These are phyloP conservation scores for Microsporum ferrugineum DNA, from an alignment of 2,329 filamentous ascomycete species.

Conservation along the genomic window DNA sequence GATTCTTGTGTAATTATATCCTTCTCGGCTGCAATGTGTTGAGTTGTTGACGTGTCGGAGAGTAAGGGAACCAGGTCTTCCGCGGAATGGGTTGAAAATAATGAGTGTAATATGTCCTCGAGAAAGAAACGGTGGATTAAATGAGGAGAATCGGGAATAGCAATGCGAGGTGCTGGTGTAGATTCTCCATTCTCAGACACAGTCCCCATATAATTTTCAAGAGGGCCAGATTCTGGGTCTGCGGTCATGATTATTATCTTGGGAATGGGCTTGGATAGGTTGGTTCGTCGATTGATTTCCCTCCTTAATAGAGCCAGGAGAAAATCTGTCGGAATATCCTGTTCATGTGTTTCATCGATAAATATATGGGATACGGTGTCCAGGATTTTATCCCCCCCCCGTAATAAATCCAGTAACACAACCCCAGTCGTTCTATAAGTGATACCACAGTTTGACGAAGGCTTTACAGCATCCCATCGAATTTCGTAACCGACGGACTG, in stretches of 20 bases:
- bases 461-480: conserved; percentile 30
- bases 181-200: conserved; percentile 20
- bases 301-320: conserved; percentile 38
- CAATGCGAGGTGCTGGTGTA: conserved; percentile 31
- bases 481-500: conserved; percentile 38
- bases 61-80: conserved; percentile 16
- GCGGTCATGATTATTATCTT: conserved; percentile 42
- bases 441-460: conserved; percentile 30
- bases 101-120: conserved; percentile 27
- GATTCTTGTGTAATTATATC: not conserved
- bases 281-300: conserved; percentile 26
- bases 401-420: conserved; percentile 36
- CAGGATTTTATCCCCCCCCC: conserved; percentile 29
- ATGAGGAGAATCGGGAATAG: conserved; percentile 36
- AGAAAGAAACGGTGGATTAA: conserved; percentile 35
- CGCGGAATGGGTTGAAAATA: conserved; percentile 19
- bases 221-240: conserved; percentile 36
- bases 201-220: conserved; percentile 35
- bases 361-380: conserved; percentile 38
- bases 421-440: conserved; percentile 43
- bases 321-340: conserved; percentile 37
- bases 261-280: conserved; percentile 25
- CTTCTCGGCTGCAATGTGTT: conserved; percentile 16
- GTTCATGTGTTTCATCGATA: conserved; percentile 43
- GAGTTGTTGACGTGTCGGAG: conserved; percentile 17